Evolutionary conservation across 192 early-diverging fungal species (phyloP), one percentile per base, ranked within the genome.

Genomic region (Spinellus fusiger): DNA sequence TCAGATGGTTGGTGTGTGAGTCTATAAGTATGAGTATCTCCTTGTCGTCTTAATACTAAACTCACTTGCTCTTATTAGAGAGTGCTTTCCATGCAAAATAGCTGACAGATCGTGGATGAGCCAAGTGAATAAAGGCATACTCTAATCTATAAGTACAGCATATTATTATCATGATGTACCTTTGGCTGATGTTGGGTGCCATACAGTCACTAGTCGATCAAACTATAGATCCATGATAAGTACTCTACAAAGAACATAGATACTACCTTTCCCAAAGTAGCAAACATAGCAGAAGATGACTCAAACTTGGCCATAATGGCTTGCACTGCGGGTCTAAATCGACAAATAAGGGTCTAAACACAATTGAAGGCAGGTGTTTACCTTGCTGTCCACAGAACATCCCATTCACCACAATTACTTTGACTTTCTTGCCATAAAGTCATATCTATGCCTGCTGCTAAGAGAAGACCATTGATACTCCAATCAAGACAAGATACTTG

Each of bases 11-110:
- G 26, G 20, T 22, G 5, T 13, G 7, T 5, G 35, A 13, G 35
- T 13, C 35, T 13, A 5, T 37, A 37, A 12, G 15, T 18, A 44
- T 3, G 15, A 44, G 18, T 3, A 44, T n/a, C 1, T n/a, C 3
- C 40, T 2, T n/a, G 13, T 9, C 13, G 40, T 18, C 18, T 0
- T 12, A 15, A 29, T 18, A 34, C 29, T 8, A 16, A 16, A 64
- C 68, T 25, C 68, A 77, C 83, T 27, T 54, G 15, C 53, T 56
- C 10, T 22, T 59, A 6, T 46, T 47, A 26, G 70, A 62, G 31
- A 77, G 59, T 33, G 77, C 73, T 33, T 88, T 66, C 90, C 90
- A 92, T 46, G 80, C 76, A 59, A 89, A 77, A 49, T 83, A 75
- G 0, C 66, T 65, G 0, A 91, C 84, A 10, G 72, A 53, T 37